A percentile compares a stretch with the other conserved stretches of the same genome.
Evolutionary conservation across 108 stramenopile genomes (phyloP).

Genomic region (Craspedostauros australis): DNA sequence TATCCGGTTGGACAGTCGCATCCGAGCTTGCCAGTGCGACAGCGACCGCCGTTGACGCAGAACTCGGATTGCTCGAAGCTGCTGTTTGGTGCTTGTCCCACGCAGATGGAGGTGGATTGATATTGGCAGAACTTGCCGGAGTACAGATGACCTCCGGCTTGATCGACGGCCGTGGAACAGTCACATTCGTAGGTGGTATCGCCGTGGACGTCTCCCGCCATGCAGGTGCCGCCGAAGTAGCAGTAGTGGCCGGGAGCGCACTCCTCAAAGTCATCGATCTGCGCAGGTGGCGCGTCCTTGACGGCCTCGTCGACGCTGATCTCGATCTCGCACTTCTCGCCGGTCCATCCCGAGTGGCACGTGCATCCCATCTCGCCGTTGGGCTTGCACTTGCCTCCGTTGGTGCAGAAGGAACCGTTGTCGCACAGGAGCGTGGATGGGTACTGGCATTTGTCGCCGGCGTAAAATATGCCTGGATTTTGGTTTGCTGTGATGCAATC

Average conservation of each 20-base stretch:
- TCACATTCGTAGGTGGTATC: slow-evolving; percentile 13
- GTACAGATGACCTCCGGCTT: slow-evolving; percentile 1
- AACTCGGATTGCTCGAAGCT: slow-evolving; percentile 3
- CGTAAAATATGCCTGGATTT: background rate
- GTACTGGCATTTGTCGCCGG: slow-evolving; percentile 14
- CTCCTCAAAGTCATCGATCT: background rate
- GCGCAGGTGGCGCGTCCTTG: too few relatives aligned
- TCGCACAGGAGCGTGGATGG: background rate
- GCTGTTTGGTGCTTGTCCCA: background rate
- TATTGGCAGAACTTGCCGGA: slow-evolving; percentile 28
- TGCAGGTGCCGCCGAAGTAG: slow-evolving; percentile 19
- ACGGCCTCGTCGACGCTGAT: too few relatives aligned
- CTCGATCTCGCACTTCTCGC: too few relatives aligned
- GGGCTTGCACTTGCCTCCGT: slow-evolving; percentile 23
- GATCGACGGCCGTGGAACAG: slow-evolving; percentile 14
- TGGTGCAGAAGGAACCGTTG: slow-evolving; percentile 10
- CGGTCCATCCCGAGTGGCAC: slow-evolving; percentile 22
- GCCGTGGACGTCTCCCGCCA: background rate
- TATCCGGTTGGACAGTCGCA: slow-evolving; percentile 10
- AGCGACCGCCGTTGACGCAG: slow-evolving; percentile 28
- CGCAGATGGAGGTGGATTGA: slow-evolving; percentile 7
- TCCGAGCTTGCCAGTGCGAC: background rate
- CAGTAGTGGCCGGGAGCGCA: slow-evolving; percentile 15
- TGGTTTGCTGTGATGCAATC: too few relatives aligned
- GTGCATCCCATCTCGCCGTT: slow-evolving; percentile 16